Percentiles rank a stretch among this genome's conserved stretches.
Conservation (phyloP, 2,329 filamentous ascomycete genomes). For the Aspergillus neotritici region DNA sequence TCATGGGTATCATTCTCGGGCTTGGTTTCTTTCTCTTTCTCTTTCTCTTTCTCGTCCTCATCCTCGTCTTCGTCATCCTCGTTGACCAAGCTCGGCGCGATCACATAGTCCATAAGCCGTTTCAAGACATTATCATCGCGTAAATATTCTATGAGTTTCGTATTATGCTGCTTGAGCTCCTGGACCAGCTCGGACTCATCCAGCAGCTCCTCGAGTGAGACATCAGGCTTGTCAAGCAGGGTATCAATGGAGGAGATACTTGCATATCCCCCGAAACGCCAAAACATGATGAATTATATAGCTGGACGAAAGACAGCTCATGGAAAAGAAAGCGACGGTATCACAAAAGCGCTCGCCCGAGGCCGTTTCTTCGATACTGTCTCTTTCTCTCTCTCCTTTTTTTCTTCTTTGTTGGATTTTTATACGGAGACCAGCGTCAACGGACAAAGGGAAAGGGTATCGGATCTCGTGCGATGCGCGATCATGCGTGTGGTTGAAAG, state of each 20-base stretch:
- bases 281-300: constrained; percentile 77
- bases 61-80: constrained; percentile 49
- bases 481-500: no score
- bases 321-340: constrained; percentile 24
- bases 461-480: no score
- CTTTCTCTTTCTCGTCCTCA: no score
- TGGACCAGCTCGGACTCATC: constrained; percentile 95
- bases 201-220: constrained; percentile 89
- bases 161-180: constrained; percentile 96
- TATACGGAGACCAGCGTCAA: no score
- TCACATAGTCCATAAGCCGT: constrained; percentile 83
- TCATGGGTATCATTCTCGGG: constrained; percentile 45
- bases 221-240: constrained; percentile 91
- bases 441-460: no score
- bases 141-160: constrained; percentile 93
- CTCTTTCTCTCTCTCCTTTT: no score
- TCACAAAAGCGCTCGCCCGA: constrained; percentile 14
- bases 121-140: constrained; percentile 80
- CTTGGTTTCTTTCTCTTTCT: no score
- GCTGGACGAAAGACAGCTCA: constrained; percentile 29
- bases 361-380: not conserved
- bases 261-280: constrained; percentile 98
- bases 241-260: constrained; percentile 95
- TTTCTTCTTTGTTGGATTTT: no score
- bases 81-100: constrained; percentile 60